A percentile compares a stretch with the other conserved stretches of the same genome.
phyloP scores from a whole-genome alignment of 2,329 filamentous ascomycete species.

The Diplodia corticola region DNA sequence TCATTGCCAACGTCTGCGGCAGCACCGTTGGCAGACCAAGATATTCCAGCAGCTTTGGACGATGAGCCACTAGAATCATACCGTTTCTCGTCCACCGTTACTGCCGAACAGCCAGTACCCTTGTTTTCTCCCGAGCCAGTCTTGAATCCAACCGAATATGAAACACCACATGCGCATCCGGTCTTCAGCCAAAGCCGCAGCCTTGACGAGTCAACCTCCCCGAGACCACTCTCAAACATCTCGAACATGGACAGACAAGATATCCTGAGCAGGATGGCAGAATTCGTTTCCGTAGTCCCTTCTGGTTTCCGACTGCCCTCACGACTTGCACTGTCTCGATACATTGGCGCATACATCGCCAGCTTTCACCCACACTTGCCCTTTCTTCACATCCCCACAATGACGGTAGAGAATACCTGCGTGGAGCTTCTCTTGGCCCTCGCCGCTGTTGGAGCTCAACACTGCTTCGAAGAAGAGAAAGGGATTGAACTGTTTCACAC shows the following conservation, averaged over 20 bases:
- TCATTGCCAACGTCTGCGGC: conserved; percentile 16
- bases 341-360: conserved; percentile 68
- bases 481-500: conserved; percentile 60
- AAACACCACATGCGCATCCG: conserved; percentile 24
- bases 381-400: conserved; percentile 67
- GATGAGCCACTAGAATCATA: conserved; percentile 41
- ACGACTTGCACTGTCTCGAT: conserved; percentile 66
- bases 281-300: conserved; percentile 62
- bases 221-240: conserved; percentile 36
- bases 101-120: conserved; percentile 44
- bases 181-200: conserved; percentile 26
- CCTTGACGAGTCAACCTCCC: no score
- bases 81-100: conserved; percentile 43
- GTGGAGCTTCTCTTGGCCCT: conserved; percentile 69
- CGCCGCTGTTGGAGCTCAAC: conserved; percentile 67
- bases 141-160: conserved; percentile 33
- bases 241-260: conserved; percentile 37
- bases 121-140: conserved; percentile 45
- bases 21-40: conserved; percentile 27
- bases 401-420: conserved; percentile 63
- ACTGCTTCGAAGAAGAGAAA: conserved; percentile 54
- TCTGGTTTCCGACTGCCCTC: conserved; percentile 68
- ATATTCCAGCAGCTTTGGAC: conserved; percentile 42
- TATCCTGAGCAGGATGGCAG: conserved; percentile 61
- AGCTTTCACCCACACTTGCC: conserved; percentile 64